These are phyloP conservation scores for Pouteria glomerata DNA, from an alignment of 148 eudicot species.

Conservation along the genomic window DNA sequence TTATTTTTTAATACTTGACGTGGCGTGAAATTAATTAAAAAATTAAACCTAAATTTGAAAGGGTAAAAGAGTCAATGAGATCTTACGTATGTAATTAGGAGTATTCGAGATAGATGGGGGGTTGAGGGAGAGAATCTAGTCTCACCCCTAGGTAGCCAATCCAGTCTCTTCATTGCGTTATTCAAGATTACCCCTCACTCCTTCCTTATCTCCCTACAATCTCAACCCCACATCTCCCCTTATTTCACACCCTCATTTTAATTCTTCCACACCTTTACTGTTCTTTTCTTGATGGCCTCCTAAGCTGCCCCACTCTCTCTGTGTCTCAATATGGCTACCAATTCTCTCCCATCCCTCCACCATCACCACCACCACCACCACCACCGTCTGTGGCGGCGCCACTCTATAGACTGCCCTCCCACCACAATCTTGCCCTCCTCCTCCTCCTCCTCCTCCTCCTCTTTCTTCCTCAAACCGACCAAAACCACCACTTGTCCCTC, in stretches of 20 bases:
- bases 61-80: no score
- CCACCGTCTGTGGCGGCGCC: conserved; percentile 34
- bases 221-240: not conserved
- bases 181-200: conserved; percentile 23
- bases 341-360: conserved; percentile 42
- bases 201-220: conserved; percentile 9
- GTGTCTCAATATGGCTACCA: conserved; percentile 52
- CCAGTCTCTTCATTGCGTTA: conserved; percentile 25
- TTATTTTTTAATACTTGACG: no score
- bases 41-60: no score
- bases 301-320: not conserved
- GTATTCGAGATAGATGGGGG: no score
- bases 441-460: conserved; percentile 16
- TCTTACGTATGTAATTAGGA: no score
- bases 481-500: conserved; percentile 7
- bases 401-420: conserved; percentile 45
- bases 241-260: not conserved
- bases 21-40: no score
- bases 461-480: conserved; percentile 20
- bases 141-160: conserved; percentile 64
- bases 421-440: conserved; percentile 16
- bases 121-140: conserved; percentile 36
- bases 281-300: not conserved
- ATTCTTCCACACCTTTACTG: not conserved
- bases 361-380: conserved; percentile 49